phyloP scores from a whole-genome alignment of 2,329 filamentous ascomycete genomes.

The Scopulariopsis brevicaulis region DNA sequence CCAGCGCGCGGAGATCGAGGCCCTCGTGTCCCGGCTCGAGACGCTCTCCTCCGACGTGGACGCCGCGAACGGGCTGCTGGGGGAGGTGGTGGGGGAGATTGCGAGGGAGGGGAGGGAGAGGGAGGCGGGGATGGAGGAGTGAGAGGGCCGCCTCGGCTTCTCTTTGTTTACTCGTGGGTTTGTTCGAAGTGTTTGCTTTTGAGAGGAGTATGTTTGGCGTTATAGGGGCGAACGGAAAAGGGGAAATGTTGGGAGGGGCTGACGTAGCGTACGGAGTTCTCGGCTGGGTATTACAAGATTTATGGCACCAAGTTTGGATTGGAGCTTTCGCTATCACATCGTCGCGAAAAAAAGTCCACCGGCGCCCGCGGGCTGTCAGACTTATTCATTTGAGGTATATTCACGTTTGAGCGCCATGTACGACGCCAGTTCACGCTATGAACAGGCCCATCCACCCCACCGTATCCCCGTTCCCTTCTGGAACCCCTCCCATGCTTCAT shows the following conservation, averaged over 20 bases:
- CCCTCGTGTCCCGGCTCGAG: constrained; percentile 37
- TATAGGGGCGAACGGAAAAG: neutral
- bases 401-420: too few species aligned
- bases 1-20: constrained; percentile 44
- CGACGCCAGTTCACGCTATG: neutral
- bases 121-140: constrained; percentile 25
- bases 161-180: neutral
- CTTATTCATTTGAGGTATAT: neutral
- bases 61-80: constrained; percentile 36
- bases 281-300: neutral
- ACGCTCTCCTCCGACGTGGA: constrained; percentile 40
- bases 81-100: constrained; percentile 32
- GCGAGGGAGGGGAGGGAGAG: constrained; percentile 35
- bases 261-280: neutral
- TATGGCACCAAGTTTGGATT: neutral
- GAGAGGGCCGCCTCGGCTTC: neutral
- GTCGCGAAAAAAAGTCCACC: neutral
- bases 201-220: neutral
- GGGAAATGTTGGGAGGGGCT: neutral
- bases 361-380: neutral
- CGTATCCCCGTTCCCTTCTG: neutral
- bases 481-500: neutral
- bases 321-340: neutral
- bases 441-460: neutral
- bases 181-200: neutral